Conservation (phyloP, 2,329 filamentous ascomycete genomes). For the Metarhizium rileyi region DNA sequence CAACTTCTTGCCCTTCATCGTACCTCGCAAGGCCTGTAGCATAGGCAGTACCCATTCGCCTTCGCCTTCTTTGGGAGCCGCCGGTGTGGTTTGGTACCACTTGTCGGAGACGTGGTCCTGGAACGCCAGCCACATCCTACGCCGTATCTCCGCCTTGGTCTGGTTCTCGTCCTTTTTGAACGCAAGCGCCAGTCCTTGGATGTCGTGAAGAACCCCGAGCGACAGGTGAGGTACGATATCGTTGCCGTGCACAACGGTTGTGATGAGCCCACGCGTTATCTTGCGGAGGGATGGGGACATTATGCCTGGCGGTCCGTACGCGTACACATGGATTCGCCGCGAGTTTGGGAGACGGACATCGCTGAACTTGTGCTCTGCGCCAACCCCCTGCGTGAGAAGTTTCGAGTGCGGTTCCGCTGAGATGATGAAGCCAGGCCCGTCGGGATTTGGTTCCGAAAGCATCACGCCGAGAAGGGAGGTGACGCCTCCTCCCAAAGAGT, state of each 20-base stretch:
- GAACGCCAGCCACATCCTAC: constrained; percentile 56
- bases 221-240: constrained; percentile 68
- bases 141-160: constrained; percentile 56
- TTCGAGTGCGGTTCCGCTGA: constrained; percentile 38
- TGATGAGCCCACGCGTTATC: constrained; percentile 64
- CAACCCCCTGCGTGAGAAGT: constrained; percentile 24
- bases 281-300: constrained; percentile 61
- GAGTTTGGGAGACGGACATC: constrained; percentile 51
- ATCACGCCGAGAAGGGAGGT: constrained; percentile 62
- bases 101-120: constrained; percentile 51
- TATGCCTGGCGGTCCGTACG: constrained; percentile 65
- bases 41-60: constrained; percentile 61
- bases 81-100: constrained; percentile 37
- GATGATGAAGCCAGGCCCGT: constrained; percentile 52
- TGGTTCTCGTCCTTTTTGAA: constrained; percentile 63
- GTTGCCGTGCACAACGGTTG: constrained; percentile 61
- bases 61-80: constrained; percentile 38
- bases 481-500: constrained; percentile 61
- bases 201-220: constrained; percentile 63
- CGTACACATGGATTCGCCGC: constrained; percentile 68
- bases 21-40: constrained; percentile 54
- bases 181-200: constrained; percentile 60
- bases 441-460: constrained; percentile 52
- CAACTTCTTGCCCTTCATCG: constrained; percentile 60
- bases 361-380: constrained; percentile 15